phyloP scores from a whole-genome alignment of 768 basidiomycete species.

The Cystofilobasidium ferigula region DNA sequence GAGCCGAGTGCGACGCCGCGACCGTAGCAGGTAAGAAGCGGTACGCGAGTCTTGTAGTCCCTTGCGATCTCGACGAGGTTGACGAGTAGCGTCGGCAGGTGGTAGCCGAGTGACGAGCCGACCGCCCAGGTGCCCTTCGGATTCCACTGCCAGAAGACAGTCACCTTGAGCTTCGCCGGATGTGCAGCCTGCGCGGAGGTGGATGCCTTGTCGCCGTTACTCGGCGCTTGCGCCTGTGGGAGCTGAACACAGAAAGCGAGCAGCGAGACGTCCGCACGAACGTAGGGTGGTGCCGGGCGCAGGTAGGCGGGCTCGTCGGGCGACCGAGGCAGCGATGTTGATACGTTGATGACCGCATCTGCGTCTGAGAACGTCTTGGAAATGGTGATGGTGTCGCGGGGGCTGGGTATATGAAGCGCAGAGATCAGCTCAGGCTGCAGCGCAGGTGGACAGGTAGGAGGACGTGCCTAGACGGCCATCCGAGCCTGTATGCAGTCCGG shows the following conservation, averaged over 20 bases:
- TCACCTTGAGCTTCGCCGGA: slow-evolving; percentile 50
- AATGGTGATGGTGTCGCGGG: slow-evolving; percentile 87
- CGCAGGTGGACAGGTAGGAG: slow-evolving; percentile 75
- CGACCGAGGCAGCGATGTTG: slow-evolving; percentile 86
- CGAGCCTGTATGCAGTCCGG: slow-evolving; percentile 81
- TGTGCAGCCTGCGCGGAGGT: slow-evolving; percentile 36
- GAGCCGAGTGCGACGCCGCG: slow-evolving; percentile 70
- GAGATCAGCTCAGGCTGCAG: slow-evolving; percentile 69
- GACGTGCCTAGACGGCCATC: slow-evolving; percentile 94
- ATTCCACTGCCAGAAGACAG: slow-evolving; percentile 93
- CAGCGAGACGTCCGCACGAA: slow-evolving; percentile 74
- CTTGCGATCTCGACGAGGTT: slow-evolving; percentile 71
- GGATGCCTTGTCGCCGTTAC: slow-evolving; percentile 33
- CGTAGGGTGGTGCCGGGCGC: slow-evolving; percentile 80
- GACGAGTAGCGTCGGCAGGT: slow-evolving; percentile 72
- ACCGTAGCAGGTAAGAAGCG: slow-evolving; percentile 65
- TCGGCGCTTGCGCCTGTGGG: slow-evolving; percentile 30
- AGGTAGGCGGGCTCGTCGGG: slow-evolving; percentile 82
- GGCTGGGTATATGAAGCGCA: slow-evolving; percentile 43
- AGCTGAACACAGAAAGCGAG: slow-evolving; percentile 91
- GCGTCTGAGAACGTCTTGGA: slow-evolving; percentile 71
- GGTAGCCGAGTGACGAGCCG: slow-evolving; percentile 58
- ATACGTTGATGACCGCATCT: slow-evolving; percentile 73
- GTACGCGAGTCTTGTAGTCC: slow-evolving; percentile 61
- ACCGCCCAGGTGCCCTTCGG: slow-evolving; percentile 76